phyloP scores from a whole-genome alignment of 345 rosid genomes.

The Linum trigynum region DNA sequence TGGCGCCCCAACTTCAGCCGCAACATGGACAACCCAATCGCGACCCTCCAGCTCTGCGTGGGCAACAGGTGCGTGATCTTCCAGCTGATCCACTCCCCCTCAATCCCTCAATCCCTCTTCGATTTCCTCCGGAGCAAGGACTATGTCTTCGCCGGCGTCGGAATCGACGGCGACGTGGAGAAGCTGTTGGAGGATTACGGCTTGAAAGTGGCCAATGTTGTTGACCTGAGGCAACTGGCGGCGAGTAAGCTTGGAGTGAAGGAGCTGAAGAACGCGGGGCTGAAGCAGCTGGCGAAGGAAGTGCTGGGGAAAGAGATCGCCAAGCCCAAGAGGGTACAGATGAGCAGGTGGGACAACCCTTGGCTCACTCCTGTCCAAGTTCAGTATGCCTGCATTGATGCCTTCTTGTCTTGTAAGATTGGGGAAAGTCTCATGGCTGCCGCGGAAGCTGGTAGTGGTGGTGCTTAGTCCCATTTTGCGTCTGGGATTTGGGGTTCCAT shows the following conservation, averaged over 20 bases:
- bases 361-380: conserved; percentile 30
- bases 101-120: conserved; percentile 23
- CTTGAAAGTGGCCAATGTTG: conserved; percentile 15
- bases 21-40: conserved; percentile 23
- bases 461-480: not conserved
- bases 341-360: conserved; percentile 36
- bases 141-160: conserved; percentile 35
- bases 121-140: conserved; percentile 21
- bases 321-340: conserved; percentile 29
- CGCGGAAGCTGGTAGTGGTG: not conserved
- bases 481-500: not conserved
- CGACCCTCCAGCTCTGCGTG: conserved; percentile 39
- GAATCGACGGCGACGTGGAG: conserved; percentile 28
- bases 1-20: conserved; percentile 39
- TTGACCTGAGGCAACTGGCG: conserved; percentile 33
- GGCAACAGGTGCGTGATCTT: conserved; percentile 31
- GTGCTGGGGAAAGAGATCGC: conserved; percentile 28
- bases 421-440: conserved; percentile 14
- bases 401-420: conserved; percentile 29
- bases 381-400: conserved; percentile 44
- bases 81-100: conserved; percentile 30
- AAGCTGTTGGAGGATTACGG: conserved; percentile 31
- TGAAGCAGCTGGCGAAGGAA: conserved; percentile 26
- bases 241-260: conserved; percentile 14
- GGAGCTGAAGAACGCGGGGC: conserved; percentile 25